Percentiles rank a stretch among this genome's conserved stretches.
Evolutionary conservation across 148 eudicot species (phyloP).

Genomic region (Rhododendron vialii): DNA sequence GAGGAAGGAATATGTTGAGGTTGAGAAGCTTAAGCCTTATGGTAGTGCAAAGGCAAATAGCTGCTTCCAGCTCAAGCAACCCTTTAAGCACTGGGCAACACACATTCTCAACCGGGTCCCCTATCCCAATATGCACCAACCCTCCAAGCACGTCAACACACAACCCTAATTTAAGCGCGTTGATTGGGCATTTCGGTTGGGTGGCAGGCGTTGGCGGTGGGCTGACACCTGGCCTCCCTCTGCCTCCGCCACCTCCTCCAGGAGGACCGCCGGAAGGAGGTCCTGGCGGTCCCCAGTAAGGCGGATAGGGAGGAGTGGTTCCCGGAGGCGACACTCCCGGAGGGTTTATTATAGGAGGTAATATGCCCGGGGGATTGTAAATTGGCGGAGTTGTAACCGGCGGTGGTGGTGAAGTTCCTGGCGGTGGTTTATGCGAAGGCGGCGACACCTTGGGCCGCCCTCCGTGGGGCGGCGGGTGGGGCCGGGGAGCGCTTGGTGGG

Average conservation of each 20-base stretch:
- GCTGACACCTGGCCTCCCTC: constrained; percentile 9
- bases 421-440: constrained; percentile 18
- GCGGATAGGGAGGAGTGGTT: constrained; percentile 32
- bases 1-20: constrained; percentile 60
- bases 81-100: constrained; percentile 92
- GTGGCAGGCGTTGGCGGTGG: constrained; percentile 31
- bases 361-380: constrained; percentile 13
- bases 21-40: constrained; percentile 82
- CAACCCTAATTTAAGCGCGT: constrained; percentile 78
- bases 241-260: constrained; percentile 28
- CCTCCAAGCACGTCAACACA: constrained; percentile 90
- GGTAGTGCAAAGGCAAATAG: constrained; percentile 82
- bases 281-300: constrained; percentile 23
- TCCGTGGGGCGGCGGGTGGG: constrained; percentile 22
- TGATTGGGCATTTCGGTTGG: constrained; percentile 58
- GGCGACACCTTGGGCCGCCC: constrained; percentile 18
- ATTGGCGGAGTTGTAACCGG: too few species aligned
- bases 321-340: constrained; percentile 3
- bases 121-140: constrained; percentile 75
- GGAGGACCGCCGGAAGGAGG: constrained; percentile 13
- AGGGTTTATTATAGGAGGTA: background rate
- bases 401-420: constrained; percentile 18
- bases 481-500: constrained; percentile 22
- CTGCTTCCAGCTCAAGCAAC: constrained; percentile 86
- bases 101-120: constrained; percentile 61